These are phyloP conservation scores for Cryptococcus jaspeensis DNA, from an alignment of 1,284 basidiomycete genomes.

Conservation along the genomic window DNA sequence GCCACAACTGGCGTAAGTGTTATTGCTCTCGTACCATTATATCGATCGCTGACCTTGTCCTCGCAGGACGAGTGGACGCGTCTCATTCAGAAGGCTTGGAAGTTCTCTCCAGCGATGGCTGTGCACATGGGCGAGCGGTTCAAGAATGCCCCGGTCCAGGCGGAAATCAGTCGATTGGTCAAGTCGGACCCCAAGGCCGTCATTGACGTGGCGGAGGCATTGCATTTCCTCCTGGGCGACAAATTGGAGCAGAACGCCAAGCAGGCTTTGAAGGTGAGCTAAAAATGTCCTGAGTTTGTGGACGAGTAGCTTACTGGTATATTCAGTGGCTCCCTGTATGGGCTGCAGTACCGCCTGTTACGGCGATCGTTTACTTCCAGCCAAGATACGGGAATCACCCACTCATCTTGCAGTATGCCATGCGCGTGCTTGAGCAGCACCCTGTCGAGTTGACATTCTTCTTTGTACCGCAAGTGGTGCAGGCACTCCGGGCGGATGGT, in stretches of 20 bases:
- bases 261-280: slow-evolving; percentile 71
- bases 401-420: slow-evolving; percentile 90
- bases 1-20: slow-evolving; percentile 61
- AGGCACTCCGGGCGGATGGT: slow-evolving; percentile 84
- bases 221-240: slow-evolving; percentile 77
- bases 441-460: slow-evolving; percentile 96
- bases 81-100: slow-evolving; percentile 75
- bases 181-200: slow-evolving; percentile 70
- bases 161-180: slow-evolving; percentile 74
- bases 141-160: slow-evolving; percentile 62
- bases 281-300: too few species aligned
- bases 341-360: slow-evolving; percentile 83
- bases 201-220: slow-evolving; percentile 72
- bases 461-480: slow-evolving; percentile 98
- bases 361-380: slow-evolving; percentile 84
- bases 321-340: slow-evolving; percentile 78
- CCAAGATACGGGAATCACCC: slow-evolving; percentile 79
- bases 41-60: slow-evolving; percentile 8
- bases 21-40: neutral
- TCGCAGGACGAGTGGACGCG: slow-evolving; percentile 66
- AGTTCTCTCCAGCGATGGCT: slow-evolving; percentile 75
- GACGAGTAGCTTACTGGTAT: slow-evolving; percentile 12
- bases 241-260: slow-evolving; percentile 59
- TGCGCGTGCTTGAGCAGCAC: slow-evolving; percentile 91
- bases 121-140: slow-evolving; percentile 84